phyloP scores from a whole-genome alignment of 495 filamentous ascomycete genomes.

The Annulohypoxylon nitens region DNA sequence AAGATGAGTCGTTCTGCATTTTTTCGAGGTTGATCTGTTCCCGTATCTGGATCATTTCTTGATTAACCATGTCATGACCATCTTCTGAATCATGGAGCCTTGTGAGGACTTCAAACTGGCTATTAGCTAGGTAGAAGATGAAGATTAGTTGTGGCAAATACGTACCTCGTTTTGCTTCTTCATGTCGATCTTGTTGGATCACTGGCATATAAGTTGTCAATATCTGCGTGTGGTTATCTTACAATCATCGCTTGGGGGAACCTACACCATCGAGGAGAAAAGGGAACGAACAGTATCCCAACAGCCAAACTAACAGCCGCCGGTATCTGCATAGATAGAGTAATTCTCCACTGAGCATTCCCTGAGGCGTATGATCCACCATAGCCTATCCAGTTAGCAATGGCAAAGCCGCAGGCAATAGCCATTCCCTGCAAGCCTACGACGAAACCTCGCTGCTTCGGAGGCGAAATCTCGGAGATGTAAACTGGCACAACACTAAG shows the following conservation, averaged over 20 bases:
- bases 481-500: background rate
- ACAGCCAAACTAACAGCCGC: background rate
- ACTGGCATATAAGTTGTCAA: background rate
- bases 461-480: background rate
- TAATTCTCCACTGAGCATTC: background rate
- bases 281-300: background rate
- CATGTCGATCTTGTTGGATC: slow-evolving; percentile 1
- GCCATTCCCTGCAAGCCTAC: background rate
- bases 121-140: background rate
- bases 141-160: background rate
- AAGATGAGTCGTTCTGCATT: background rate
- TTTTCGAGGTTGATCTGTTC: slow-evolving; percentile 2
- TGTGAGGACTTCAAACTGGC: background rate
- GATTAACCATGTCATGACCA: background rate
- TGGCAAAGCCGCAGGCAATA: background rate
- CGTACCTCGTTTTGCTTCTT: slow-evolving; percentile 1
- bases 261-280: slow-evolving; percentile 8
- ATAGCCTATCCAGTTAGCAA: slow-evolving; percentile 1
- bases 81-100: background rate
- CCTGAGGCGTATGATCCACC: background rate
- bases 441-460: slow-evolving; percentile 7
- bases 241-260: background rate
- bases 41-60: slow-evolving; percentile 1
- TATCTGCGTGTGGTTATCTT: background rate
- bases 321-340: slow-evolving; percentile 7